phyloP scores from a whole-genome alignment of 495 filamentous ascomycete species.

The Lepidopterella palustris region DNA sequence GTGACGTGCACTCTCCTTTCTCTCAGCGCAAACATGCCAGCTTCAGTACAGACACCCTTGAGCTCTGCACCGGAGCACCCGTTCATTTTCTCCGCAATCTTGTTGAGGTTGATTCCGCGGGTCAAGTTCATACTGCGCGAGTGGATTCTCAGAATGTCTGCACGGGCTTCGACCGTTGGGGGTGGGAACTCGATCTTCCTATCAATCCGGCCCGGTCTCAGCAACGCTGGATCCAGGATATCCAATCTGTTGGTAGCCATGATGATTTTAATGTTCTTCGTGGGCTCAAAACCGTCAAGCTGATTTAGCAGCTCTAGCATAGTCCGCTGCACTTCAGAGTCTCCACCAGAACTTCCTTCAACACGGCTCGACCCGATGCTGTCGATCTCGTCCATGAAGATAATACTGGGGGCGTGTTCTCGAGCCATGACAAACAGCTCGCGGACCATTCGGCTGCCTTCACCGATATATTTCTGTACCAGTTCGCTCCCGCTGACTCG shows the following conservation, averaged over 20 bases:
- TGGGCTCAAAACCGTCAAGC: constrained; percentile 96
- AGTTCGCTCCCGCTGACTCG: constrained; percentile 91
- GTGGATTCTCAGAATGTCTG: constrained; percentile 97
- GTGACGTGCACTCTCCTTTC: constrained; percentile 96
- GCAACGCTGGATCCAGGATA: constrained; percentile 89
- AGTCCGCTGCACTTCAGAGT: constrained; percentile 99
- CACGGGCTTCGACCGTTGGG: constrained; percentile 91
- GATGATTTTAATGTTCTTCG: constrained; percentile 99
- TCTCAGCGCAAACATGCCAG: constrained; percentile 93
- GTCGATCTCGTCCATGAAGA: constrained; percentile 99
- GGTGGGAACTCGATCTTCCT: constrained; percentile 99
- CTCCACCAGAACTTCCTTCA: constrained; percentile 87
- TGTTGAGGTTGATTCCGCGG: constrained; percentile 91
- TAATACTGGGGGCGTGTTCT: constrained; percentile 98
- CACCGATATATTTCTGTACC: constrained; percentile 98
- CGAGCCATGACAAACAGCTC: constrained; percentile 99
- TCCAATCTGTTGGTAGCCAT: constrained; percentile 99
- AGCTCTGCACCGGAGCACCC: constrained; percentile 95
- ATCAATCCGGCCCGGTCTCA: constrained; percentile 94
- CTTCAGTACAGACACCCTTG: constrained; percentile 95
- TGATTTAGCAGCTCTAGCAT: constrained; percentile 98
- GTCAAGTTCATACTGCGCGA: constrained; percentile 97
- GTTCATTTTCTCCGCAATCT: constrained; percentile 99
- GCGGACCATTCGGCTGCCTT: constrained; percentile 96
- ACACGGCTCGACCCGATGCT: constrained; percentile 96